Conservation (phyloP, 192 early-diverging fungal genomes). For the Oehlia diaphana region DNA sequence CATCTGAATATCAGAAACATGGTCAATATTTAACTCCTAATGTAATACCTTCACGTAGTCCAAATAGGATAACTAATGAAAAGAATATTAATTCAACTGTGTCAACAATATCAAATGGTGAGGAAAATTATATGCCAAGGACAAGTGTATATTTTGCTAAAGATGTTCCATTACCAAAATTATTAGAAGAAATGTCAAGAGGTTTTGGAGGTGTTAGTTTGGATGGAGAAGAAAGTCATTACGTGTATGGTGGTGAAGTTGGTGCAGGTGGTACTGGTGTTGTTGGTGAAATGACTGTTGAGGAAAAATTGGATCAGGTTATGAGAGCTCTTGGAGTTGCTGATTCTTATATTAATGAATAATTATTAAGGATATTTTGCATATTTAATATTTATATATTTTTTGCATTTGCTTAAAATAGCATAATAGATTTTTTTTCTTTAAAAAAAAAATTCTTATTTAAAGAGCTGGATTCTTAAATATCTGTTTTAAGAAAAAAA, state of each 20-base stretch:
- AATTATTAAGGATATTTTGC: not conserved
- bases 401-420: not conserved
- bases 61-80: not conserved
- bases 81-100: not conserved
- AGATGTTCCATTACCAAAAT: constrained; percentile 16
- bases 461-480: not conserved
- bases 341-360: not conserved
- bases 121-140: constrained; percentile 17
- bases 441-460: not conserved
- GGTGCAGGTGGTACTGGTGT: not conserved
- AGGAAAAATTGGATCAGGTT: constrained; percentile 28
- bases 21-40: not conserved
- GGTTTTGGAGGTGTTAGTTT: constrained; percentile 10
- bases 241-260: constrained; percentile 14
- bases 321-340: constrained; percentile 27
- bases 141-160: constrained; percentile 31
- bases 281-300: constrained; percentile 25
- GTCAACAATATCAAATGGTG: not conserved
- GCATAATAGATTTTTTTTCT: not conserved
- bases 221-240: not conserved
- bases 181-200: constrained; percentile 27
- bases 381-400: not conserved
- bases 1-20: not conserved
- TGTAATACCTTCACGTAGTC: not conserved
- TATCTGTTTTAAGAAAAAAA: too few relatives aligned